These are phyloP conservation scores for Scedosporium aurantiacum DNA, from an alignment of 2,329 filamentous ascomycete species.

Conservation along the genomic window DNA sequence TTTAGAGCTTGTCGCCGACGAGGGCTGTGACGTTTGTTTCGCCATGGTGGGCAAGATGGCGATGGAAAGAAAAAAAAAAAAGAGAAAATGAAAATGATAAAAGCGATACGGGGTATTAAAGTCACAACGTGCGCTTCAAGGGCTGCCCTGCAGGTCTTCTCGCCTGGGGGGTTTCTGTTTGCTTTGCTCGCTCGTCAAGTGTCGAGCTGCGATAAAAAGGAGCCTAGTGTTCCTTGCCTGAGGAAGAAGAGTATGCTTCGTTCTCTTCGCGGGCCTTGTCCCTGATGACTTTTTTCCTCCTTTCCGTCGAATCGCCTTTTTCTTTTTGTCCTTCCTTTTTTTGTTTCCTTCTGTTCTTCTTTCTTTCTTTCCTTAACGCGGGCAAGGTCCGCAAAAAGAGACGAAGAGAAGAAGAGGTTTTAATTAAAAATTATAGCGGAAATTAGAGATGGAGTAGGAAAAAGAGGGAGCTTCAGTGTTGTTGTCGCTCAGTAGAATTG, in stretches of 20 bases:
- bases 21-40: neutral
- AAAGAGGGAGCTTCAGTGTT: neutral
- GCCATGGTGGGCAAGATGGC: neutral
- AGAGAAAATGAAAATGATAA: neutral
- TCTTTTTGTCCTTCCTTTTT: neutral
- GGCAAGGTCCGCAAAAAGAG: neutral
- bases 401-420: neutral
- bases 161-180: neutral
- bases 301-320: neutral
- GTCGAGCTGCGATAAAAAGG: neutral
- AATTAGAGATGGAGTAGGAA: neutral
- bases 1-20: conserved; percentile 28
- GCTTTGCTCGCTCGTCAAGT: neutral
- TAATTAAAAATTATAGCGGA: neutral
- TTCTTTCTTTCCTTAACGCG: too few relatives aligned
- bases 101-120: neutral
- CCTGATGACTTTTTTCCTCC: neutral
- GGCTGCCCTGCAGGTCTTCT: neutral
- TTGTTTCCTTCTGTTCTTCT: neutral
- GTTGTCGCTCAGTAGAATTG: neutral
- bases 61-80: neutral
- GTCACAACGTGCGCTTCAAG: neutral
- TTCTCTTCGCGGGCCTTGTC: neutral
- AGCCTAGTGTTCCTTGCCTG: neutral
- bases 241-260: neutral